Evolutionary conservation across 1,139 yeast species (phyloP).

Genomic region (Geotrichum candidum): DNA sequence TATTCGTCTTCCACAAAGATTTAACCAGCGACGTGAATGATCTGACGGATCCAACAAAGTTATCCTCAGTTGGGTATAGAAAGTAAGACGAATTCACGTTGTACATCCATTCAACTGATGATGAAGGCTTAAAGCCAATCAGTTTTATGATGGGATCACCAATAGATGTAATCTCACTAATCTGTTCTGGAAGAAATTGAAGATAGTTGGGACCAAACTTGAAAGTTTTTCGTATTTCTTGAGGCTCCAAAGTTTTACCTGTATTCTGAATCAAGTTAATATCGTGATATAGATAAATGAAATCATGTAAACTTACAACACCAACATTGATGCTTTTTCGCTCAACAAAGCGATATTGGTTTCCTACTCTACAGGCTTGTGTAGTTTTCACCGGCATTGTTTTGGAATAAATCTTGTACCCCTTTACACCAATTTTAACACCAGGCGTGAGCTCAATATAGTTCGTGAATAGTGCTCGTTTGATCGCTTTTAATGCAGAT

Average conservation of each 20-base stretch:
- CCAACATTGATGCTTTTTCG: slow-evolving; percentile 40
- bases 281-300: background rate
- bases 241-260: slow-evolving; percentile 41
- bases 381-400: slow-evolving; percentile 45
- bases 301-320: background rate
- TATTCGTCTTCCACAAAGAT: slow-evolving; percentile 46
- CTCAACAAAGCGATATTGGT: slow-evolving; percentile 40
- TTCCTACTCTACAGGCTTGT: slow-evolving; percentile 34
- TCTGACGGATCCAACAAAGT: slow-evolving; percentile 54
- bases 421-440: slow-evolving; percentile 61
- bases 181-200: slow-evolving; percentile 37
- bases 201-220: slow-evolving; percentile 44
- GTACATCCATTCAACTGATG: slow-evolving; percentile 36
- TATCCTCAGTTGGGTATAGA: slow-evolving; percentile 53
- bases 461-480: slow-evolving; percentile 58
- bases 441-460: slow-evolving; percentile 48
- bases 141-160: slow-evolving; percentile 46
- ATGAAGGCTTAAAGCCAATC: slow-evolving; percentile 57
- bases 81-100: slow-evolving; percentile 53
- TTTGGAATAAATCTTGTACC: slow-evolving; percentile 57
- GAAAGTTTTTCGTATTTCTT: slow-evolving; percentile 37
- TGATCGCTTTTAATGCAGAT: slow-evolving; percentile 39
- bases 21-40: slow-evolving; percentile 66
- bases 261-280: slow-evolving; percentile 27
- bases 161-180: slow-evolving; percentile 35